Percentiles rank a stretch among this genome's conserved stretches.
Conservation (phyloP, 805 yeast genomes). For the Geotrichum ghanense region DNA sequence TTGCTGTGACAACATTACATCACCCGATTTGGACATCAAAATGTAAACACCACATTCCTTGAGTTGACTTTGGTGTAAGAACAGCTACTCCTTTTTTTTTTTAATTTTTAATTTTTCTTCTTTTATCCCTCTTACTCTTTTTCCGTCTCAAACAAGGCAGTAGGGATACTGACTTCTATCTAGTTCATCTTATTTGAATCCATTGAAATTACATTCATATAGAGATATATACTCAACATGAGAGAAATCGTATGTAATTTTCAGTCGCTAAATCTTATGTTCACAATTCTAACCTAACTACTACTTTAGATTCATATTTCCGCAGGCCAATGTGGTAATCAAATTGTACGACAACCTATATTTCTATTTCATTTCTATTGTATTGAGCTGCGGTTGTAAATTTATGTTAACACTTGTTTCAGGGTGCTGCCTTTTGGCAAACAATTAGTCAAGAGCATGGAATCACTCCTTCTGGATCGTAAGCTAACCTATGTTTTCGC, state of each 20-base stretch:
- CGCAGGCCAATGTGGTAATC: slow-evolving; percentile 98
- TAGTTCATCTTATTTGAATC: not conserved
- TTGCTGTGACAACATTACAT: not conserved
- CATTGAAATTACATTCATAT: not conserved
- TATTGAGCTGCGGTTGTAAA: slow-evolving; percentile 7
- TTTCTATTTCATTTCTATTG: too few species aligned
- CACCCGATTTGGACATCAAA: too few species aligned
- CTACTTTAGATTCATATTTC: slow-evolving; percentile 95
- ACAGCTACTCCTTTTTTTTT: not conserved
- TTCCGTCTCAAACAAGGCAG: too few species aligned
- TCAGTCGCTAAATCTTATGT: not conserved
- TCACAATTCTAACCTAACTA: slow-evolving; percentile 4
- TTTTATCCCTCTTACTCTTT: not conserved
- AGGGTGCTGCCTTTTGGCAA: slow-evolving; percentile 31
- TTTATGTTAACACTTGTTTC: slow-evolving; percentile 14
- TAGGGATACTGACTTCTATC: too few species aligned
- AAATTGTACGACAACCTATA: slow-evolving; percentile 74
- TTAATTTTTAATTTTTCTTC: not conserved
- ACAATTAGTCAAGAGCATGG: slow-evolving; percentile 32
- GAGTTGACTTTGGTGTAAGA: too few species aligned
- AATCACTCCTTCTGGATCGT: slow-evolving; percentile 25
- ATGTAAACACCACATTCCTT: too few species aligned
- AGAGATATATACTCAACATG: slow-evolving; percentile 9
- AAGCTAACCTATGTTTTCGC: slow-evolving; percentile 1
- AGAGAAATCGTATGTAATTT: slow-evolving; percentile 20